phyloP scores from a whole-genome alignment of 1,139 yeast species.

The Zygosaccharomyces sapae region DNA sequence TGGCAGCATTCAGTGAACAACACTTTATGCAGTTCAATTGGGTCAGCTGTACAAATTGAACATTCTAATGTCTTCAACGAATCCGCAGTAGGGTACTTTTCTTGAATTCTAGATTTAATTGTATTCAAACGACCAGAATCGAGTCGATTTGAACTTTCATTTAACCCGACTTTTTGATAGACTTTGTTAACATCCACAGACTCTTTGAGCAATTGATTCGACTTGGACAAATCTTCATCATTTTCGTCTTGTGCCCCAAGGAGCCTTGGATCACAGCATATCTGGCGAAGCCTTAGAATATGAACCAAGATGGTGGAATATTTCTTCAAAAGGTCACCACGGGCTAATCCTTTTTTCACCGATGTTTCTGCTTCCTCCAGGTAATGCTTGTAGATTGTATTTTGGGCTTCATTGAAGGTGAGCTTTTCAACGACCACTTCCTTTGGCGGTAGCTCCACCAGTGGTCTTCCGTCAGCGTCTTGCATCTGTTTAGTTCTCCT shows the following conservation, averaged over 20 bases:
- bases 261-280: conserved; percentile 78
- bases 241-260: conserved; percentile 40
- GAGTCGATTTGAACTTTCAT: conserved; percentile 6
- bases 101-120: conserved; percentile 37
- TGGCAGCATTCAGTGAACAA: conserved; percentile 80
- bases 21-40: conserved; percentile 52
- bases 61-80: conserved; percentile 63
- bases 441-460: conserved; percentile 76
- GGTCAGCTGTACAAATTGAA: conserved; percentile 71
- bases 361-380: conserved; percentile 64
- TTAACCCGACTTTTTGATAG: conserved; percentile 7
- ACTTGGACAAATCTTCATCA: conserved; percentile 39
- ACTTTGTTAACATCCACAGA: conserved; percentile 13
- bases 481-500: conserved; percentile 87
- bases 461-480: conserved; percentile 64
- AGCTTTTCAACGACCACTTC: conserved; percentile 66
- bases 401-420: conserved; percentile 63
- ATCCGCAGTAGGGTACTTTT: conserved; percentile 29
- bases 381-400: conserved; percentile 62
- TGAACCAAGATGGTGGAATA: conserved; percentile 82
- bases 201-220: conserved; percentile 37
- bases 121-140: conserved; percentile 32
- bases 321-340: conserved; percentile 67
- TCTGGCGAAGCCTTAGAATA: conserved; percentile 76
- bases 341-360: conserved; percentile 56